A percentile compares a stretch with the other conserved stretches of the same genome.
phyloP scores from a whole-genome alignment of 805 yeast genomes.

The Kuraishia molischiana region DNA sequence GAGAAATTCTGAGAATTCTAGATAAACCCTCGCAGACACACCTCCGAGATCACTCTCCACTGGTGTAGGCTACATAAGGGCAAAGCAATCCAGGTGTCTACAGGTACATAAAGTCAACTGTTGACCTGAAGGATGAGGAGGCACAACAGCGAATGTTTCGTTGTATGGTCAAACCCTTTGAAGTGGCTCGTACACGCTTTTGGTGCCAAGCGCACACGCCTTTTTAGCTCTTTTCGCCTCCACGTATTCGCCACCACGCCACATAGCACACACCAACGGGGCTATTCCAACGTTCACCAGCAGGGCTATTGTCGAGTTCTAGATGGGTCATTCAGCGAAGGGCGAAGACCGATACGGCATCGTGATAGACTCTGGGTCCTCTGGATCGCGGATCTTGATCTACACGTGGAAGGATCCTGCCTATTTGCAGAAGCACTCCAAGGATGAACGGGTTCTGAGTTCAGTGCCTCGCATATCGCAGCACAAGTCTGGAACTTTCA shows the following conservation, averaged over 20 bases:
- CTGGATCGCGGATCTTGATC: slow-evolving; percentile 84
- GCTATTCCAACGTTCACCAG: neutral
- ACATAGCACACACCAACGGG: neutral
- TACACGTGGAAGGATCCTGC: slow-evolving; percentile 65
- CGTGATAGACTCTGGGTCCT: slow-evolving; percentile 91
- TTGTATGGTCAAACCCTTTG: too few relatives aligned
- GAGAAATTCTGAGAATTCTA: too few relatives aligned
- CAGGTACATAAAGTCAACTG: too few relatives aligned
- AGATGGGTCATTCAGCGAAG: neutral
- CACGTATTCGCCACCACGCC: neutral
- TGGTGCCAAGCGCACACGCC: too few relatives aligned
- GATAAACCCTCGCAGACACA: too few relatives aligned
- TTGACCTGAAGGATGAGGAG: too few relatives aligned
- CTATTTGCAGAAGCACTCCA: slow-evolving; percentile 17
- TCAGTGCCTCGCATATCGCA: slow-evolving; percentile 65
- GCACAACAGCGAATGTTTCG: too few relatives aligned
- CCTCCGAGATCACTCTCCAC: too few relatives aligned
- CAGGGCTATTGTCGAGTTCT: neutral
- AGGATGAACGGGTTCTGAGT: slow-evolving; percentile 24
- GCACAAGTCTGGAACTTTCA: slow-evolving; percentile 57
- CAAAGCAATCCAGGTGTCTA: too few relatives aligned
- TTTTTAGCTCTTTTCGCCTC: too few relatives aligned
- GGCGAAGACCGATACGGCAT: slow-evolving; percentile 53
- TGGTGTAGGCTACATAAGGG: too few relatives aligned
- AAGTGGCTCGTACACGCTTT: too few relatives aligned